Percentiles rank a stretch among this genome's conserved stretches.
phyloP scores from a whole-genome alignment of 2,329 filamentous ascomycete species.

The Penicillium sp. region DNA sequence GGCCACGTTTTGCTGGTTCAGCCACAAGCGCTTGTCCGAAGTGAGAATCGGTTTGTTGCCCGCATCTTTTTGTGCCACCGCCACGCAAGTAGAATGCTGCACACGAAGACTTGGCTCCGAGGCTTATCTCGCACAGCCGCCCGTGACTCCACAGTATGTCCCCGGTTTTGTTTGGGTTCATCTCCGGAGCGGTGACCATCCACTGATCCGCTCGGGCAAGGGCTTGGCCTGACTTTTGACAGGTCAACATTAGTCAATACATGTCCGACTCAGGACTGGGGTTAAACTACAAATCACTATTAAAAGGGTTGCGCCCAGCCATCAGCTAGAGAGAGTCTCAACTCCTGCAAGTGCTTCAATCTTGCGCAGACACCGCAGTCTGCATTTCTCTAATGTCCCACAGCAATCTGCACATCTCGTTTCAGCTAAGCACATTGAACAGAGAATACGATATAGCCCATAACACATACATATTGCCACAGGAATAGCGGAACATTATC shows the following conservation, averaged over 20 bases:
- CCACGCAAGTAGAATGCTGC: background rate
- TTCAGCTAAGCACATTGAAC: background rate
- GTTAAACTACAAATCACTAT: too few species aligned
- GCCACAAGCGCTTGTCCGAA: background rate
- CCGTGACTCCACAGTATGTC: background rate
- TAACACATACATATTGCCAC: background rate
- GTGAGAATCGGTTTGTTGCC: background rate
- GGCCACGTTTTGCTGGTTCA: background rate
- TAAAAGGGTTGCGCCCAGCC: too few species aligned
- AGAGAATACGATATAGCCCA: background rate
- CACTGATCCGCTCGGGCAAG: background rate
- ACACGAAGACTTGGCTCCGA: background rate
- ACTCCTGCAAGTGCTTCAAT: background rate
- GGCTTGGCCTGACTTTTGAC: background rate
- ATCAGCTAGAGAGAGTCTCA: background rate
- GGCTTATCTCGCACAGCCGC: background rate
- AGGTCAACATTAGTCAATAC: too few species aligned
- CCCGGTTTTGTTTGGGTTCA: too few species aligned
- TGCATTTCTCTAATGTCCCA: too few species aligned
- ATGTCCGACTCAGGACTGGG: too few species aligned
- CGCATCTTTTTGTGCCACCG: background rate
- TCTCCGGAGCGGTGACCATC: background rate
- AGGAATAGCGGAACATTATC: conserved; percentile 41
- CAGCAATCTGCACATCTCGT: background rate
- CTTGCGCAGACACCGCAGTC: too few species aligned